Conservation (phyloP, 768 basidiomycete genomes). For the Suillus ampliporus region DNA sequence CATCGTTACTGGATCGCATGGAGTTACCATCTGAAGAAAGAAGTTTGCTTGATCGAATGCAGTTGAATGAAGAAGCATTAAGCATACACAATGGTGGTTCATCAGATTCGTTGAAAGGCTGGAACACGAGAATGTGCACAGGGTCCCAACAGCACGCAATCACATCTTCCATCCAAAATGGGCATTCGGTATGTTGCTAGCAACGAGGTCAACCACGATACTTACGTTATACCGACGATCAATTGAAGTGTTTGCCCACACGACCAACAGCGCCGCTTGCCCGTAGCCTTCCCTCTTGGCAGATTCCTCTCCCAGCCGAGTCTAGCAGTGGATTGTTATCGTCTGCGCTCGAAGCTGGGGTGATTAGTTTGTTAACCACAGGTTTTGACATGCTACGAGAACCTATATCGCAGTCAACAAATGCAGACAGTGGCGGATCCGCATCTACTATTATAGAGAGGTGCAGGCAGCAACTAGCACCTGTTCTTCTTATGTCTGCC, state of each 20-base stretch:
- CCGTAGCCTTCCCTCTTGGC: slow-evolving; percentile 14
- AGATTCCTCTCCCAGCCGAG: slow-evolving; percentile 13
- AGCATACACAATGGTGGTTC: not conserved
- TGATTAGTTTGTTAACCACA: slow-evolving; percentile 13
- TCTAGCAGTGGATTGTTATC: slow-evolving; percentile 7
- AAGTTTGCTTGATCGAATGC: not conserved
- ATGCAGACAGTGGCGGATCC: slow-evolving; percentile 19
- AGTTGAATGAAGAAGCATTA: slow-evolving; percentile 3
- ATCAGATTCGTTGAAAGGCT: not conserved
- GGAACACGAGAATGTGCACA: not conserved
- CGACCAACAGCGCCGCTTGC: slow-evolving; percentile 21
- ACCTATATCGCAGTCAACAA: slow-evolving; percentile 7
- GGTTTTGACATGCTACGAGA: slow-evolving; percentile 10
- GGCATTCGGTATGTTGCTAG: slow-evolving; percentile 26
- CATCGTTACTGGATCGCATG: not conserved
- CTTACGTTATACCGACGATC: slow-evolving; percentile 11
- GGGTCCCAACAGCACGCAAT: slow-evolving; percentile 11
- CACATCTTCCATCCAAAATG: slow-evolving; percentile 13
- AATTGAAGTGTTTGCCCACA: slow-evolving; percentile 10
- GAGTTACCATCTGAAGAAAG: slow-evolving; percentile 4
- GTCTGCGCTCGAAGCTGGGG: slow-evolving; percentile 21
- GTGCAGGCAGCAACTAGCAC: slow-evolving; percentile 31
- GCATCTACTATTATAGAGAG: slow-evolving; percentile 26
- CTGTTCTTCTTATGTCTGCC: slow-evolving; percentile 26
- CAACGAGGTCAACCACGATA: slow-evolving; percentile 6